A percentile compares a stretch with the other conserved stretches of the same genome.
Evolutionary conservation across 768 basidiomycete genomes (phyloP).

Genomic region (button mushroom (Agaricus bisporus)): DNA sequence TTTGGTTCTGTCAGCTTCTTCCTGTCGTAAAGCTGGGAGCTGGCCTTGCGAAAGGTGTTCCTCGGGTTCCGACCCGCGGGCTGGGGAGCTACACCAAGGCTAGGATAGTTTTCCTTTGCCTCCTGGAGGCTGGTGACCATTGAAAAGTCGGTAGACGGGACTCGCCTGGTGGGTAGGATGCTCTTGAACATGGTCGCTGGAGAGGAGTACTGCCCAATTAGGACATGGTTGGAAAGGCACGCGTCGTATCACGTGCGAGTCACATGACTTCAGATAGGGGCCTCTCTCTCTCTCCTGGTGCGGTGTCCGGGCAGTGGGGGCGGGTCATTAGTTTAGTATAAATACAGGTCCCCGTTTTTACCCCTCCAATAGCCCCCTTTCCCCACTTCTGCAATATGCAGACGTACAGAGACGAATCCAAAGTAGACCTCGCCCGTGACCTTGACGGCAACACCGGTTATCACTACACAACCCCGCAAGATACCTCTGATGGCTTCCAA

Average conservation of each 20-base stretch:
- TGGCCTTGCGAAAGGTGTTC: conserved; percentile 26
- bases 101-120: conserved; percentile 69
- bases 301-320: no score
- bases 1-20: conserved; percentile 32
- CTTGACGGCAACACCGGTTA: neutral
- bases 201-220: conserved; percentile 20
- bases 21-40: conserved; percentile 37
- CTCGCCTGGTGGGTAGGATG: conserved; percentile 65
- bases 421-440: neutral
- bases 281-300: neutral
- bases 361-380: neutral
- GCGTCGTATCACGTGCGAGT: conserved; percentile 22
- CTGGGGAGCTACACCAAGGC: conserved; percentile 12
- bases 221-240: conserved; percentile 28
- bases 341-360: no score
- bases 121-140: conserved; percentile 58
- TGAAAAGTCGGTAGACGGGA: conserved; percentile 64
- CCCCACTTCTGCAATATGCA: neutral
- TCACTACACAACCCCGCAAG: conserved; percentile 3
- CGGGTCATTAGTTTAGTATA: no score
- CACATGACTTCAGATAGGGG: conserved; percentile 15
- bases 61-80: conserved; percentile 18
- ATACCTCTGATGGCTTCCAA: neutral
- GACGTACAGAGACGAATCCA: conserved; percentile 2
- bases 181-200: conserved; percentile 63